These are phyloP conservation scores for Solanum virginianum DNA, from an alignment of 257 asterid genomes.

Conservation along the genomic window DNA sequence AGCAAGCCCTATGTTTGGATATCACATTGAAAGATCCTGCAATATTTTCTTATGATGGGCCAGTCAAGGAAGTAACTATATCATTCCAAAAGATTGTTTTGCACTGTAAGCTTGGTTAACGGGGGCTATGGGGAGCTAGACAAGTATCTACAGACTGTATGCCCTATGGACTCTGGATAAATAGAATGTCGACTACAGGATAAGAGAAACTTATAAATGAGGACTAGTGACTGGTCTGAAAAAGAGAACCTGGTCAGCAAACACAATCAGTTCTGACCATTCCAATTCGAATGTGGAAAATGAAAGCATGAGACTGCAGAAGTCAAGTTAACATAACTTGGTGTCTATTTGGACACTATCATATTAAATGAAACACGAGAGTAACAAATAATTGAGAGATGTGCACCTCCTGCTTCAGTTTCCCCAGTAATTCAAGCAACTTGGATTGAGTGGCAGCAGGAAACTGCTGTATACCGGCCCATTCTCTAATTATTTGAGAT, in stretches of 20 bases:
- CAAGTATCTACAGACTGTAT: background rate
- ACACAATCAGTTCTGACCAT: background rate
- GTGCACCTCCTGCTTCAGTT: conserved; percentile 65
- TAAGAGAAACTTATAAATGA: background rate
- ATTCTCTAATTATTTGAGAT: conserved; percentile 61
- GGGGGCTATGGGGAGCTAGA: background rate
- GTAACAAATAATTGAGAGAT: background rate
- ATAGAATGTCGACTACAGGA: background rate
- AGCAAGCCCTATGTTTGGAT: background rate
- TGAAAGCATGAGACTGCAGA: background rate
- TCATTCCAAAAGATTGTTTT: background rate
- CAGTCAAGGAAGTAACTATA: background rate
- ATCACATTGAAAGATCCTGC: background rate
- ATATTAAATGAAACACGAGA: background rate
- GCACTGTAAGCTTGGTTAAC: background rate
- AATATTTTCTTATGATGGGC: background rate
- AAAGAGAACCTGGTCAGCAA: background rate
- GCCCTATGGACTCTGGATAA: background rate
- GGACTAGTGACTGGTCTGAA: background rate
- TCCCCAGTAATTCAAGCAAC: conserved; percentile 67
- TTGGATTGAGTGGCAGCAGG: conserved; percentile 89
- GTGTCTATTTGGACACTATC: background rate
- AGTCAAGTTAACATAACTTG: background rate
- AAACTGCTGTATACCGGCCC: conserved; percentile 84
- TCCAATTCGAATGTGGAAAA: background rate